These are phyloP conservation scores for Ascobolus immersus DNA, from an alignment of 495 filamentous ascomycete genomes.

Conservation along the genomic window DNA sequence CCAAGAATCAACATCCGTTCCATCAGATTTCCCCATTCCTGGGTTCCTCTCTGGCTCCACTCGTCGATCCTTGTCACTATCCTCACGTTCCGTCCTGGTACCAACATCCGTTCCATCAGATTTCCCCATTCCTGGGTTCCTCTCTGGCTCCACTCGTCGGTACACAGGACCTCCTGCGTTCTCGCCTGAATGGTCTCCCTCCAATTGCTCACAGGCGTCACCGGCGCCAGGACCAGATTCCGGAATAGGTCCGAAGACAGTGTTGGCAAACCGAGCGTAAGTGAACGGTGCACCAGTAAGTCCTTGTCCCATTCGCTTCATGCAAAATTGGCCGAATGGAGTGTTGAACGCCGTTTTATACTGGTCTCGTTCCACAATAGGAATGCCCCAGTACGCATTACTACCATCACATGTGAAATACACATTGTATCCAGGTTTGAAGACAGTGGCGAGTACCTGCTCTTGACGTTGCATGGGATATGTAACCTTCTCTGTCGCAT, in stretches of 20 bases:
- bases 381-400: constrained; percentile 1
- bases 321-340: not conserved
- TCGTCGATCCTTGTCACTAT: no score
- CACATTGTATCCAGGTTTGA: not conserved
- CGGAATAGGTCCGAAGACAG: not conserved
- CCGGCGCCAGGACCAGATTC: no score
- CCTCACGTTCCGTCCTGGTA: no score
- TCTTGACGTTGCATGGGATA: constrained; percentile 1
- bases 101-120: no score
- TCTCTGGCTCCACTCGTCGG: no score
- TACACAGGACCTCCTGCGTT: not conserved
- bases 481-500: not conserved
- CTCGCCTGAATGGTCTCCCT: not conserved
- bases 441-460: not conserved
- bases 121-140: no score
- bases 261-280: constrained; percentile 2
- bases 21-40: no score
- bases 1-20: not conserved
- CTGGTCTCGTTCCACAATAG: not conserved
- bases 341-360: constrained; percentile 6
- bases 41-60: no score
- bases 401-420: constrained; percentile 1
- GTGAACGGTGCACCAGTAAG: constrained; percentile 1
- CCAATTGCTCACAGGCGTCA: no score
- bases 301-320: constrained; percentile 1